phyloP scores from a whole-genome alignment of 345 rosid species.

The Hibiscus mutabilis region DNA sequence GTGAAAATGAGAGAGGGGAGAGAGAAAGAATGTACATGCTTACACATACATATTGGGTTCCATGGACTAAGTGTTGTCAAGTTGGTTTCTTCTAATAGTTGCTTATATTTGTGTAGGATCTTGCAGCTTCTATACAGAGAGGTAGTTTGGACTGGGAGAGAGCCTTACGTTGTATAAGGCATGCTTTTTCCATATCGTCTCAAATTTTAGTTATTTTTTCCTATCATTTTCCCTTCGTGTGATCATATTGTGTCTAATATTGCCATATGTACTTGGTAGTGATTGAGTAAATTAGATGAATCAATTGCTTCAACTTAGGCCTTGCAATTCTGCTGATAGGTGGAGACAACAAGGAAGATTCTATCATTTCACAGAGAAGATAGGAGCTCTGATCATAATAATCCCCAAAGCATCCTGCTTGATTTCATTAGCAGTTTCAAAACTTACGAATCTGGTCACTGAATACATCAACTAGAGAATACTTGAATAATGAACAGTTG shows the following conservation, averaged over 20 bases:
- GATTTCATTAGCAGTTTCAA: constrained; percentile 96
- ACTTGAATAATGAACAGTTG: constrained; percentile 80
- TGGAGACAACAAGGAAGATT: constrained; percentile 84
- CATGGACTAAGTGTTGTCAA: too few species aligned
- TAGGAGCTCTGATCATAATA: constrained; percentile 79
- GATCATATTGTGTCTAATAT: not conserved
- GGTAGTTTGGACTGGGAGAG: constrained; percentile 99
- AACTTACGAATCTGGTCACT: constrained; percentile 91
- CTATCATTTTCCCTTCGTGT: not conserved
- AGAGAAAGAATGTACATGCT: too few species aligned
- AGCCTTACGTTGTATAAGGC: constrained; percentile 92
- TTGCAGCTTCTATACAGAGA: constrained; percentile 76
- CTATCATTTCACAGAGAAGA: constrained; percentile 94
- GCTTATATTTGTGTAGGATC: constrained; percentile 50
- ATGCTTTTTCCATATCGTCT: constrained; percentile 21
- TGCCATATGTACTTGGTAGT: constrained; percentile 1
- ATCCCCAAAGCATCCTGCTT: constrained; percentile 87
- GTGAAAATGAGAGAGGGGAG: not conserved
- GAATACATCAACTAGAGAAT: constrained; percentile 78
- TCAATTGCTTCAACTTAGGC: constrained; percentile 19
- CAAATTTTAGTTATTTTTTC: not conserved
- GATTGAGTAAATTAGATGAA: constrained; percentile 5
- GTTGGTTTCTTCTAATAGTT: not conserved
- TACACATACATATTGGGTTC: too few species aligned
- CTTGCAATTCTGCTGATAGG: constrained; percentile 44